Conservation (phyloP, 1,284 basidiomycete species). For the Fomitopsis pinicola region DNA sequence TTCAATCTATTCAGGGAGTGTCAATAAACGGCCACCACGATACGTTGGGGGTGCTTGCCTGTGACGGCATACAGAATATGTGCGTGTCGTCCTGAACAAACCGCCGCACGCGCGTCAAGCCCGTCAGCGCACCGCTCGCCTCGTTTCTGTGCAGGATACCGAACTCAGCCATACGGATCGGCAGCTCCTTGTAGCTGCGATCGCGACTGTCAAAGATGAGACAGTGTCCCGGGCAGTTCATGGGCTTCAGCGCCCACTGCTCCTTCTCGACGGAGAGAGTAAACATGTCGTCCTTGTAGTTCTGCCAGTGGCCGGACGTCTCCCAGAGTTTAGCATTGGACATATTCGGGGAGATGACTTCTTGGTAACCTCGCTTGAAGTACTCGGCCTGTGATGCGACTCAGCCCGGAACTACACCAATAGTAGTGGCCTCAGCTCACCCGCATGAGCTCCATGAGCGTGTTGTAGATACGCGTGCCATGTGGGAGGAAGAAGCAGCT, state of each 20-base stretch:
- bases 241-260: conserved; percentile 92
- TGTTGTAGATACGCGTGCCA: conserved; percentile 96
- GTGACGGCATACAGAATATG: conserved; percentile 94
- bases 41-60: conserved; percentile 39
- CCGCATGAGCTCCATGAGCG: conserved; percentile 86
- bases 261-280: conserved; percentile 92
- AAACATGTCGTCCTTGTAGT: conserved; percentile 99
- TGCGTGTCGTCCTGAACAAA: conserved; percentile 99
- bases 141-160: conserved; percentile 98
- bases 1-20: conserved; percentile 56
- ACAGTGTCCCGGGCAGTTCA: conserved; percentile 99
- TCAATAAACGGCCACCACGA: background rate
- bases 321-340: conserved; percentile 97
- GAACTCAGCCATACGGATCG: conserved; percentile 97
- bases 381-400: conserved; percentile 60
- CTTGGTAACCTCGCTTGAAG: conserved; percentile 84
- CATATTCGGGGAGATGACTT: conserved; percentile 98
- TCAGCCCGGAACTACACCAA: background rate
- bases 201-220: conserved; percentile 95
- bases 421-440: conserved; percentile 40
- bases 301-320: conserved; percentile 97
- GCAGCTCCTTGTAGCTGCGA: conserved; percentile 93
- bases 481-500: conserved; percentile 97
- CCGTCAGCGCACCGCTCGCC: conserved; percentile 91
- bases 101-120: conserved; percentile 89